Evolutionary conservation across 2,329 filamentous ascomycete species (phyloP).

Genomic region (Ophiocordyceps camponoti-leonardi): DNA sequence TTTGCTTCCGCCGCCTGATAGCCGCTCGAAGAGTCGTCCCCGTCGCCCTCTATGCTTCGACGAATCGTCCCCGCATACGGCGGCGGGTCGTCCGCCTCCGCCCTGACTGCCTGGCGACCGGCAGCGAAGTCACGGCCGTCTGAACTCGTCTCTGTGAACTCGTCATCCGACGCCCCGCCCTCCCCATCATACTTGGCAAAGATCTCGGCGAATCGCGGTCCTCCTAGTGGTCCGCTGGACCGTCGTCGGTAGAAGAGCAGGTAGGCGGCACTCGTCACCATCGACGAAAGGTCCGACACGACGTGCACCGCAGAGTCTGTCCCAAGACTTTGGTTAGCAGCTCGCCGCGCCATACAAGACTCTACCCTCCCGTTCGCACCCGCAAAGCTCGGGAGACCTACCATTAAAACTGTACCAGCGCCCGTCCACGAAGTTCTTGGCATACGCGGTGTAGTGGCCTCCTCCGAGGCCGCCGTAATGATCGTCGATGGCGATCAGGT

Average conservation of each 20-base stretch:
- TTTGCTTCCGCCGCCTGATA: constrained; percentile 11
- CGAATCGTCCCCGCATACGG: constrained; percentile 18
- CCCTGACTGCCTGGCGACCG: constrained; percentile 9
- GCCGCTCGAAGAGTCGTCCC: constrained; percentile 20
- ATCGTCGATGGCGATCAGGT: constrained; percentile 89
- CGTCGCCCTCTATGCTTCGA: constrained; percentile 31
- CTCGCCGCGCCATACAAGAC: not conserved
- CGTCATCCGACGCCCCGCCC: constrained; percentile 25
- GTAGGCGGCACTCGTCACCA: constrained; percentile 68
- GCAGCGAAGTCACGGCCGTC: constrained; percentile 38
- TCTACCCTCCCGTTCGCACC: too few species aligned
- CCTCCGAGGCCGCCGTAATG: constrained; percentile 88
- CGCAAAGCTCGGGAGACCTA: constrained; percentile 23
- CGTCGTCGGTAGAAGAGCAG: constrained; percentile 90
- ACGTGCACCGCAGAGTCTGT: constrained; percentile 61
- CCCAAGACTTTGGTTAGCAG: not conserved
- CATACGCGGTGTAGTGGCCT: constrained; percentile 90
- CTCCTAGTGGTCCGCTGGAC: constrained; percentile 61
- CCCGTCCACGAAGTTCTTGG: constrained; percentile 77
- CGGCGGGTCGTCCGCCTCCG: constrained; percentile 14
- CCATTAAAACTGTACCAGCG: constrained; percentile 97
- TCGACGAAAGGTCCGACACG: constrained; percentile 38
- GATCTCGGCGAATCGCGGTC: constrained; percentile 55
- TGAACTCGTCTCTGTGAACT: constrained; percentile 49
- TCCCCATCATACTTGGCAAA: constrained; percentile 44